Conservation (phyloP, 257 asterid genomes). For the Henckelia pumila region DNA sequence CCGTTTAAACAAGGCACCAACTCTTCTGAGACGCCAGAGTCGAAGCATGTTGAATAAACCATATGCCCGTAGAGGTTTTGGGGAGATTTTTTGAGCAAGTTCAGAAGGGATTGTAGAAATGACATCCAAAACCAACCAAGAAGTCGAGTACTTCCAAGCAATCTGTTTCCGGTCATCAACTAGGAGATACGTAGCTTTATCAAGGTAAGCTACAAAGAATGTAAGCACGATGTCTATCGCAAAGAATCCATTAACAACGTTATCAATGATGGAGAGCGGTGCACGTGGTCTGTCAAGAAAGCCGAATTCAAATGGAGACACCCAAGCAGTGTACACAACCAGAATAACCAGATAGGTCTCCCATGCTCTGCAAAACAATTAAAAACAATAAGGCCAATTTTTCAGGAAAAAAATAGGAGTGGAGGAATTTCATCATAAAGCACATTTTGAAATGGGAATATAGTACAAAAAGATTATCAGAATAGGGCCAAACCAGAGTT, state of each 20-base stretch:
- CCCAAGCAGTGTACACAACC: constrained; percentile 61
- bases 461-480: background rate
- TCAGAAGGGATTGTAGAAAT: constrained; percentile 60
- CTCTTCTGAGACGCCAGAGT: constrained; percentile 62
- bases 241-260: constrained; percentile 53
- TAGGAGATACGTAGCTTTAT: constrained; percentile 40
- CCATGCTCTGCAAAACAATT: constrained; percentile 47
- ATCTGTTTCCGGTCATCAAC: constrained; percentile 43
- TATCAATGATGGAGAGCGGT: constrained; percentile 44
- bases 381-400: background rate
- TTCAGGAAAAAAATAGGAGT: background rate
- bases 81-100: constrained; percentile 38
- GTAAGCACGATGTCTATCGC: constrained; percentile 58
- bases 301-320: constrained; percentile 53
- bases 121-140: constrained; percentile 53
- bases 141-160: constrained; percentile 42
- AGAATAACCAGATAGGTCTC: constrained; percentile 41
- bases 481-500: constrained; percentile 5
- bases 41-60: constrained; percentile 62
- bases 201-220: constrained; percentile 63
- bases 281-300: constrained; percentile 43
- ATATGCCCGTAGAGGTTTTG: constrained; percentile 32
- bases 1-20: constrained; percentile 48
- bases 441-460: constrained; percentile 2
- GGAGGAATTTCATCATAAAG: background rate